Conservation (phyloP, 805 yeast genomes). For the Saccharomycopsis fibuligera region DNA sequence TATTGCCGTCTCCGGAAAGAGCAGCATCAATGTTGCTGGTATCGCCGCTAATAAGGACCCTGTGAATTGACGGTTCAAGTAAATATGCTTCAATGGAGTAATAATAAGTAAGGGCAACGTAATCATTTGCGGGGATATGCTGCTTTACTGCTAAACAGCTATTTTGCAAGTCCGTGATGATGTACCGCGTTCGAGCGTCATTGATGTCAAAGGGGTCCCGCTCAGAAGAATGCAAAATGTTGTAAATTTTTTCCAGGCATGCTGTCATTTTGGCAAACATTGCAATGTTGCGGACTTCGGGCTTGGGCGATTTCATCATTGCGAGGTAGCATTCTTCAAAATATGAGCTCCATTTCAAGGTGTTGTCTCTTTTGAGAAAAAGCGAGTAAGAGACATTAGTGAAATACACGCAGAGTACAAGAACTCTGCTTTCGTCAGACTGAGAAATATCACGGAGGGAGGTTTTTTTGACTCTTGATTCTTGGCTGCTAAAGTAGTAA, state of each 20-base stretch:
- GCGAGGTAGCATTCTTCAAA: constrained; percentile 52
- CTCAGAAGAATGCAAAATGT: constrained; percentile 36
- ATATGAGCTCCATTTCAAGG: constrained; percentile 54
- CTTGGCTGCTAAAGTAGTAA: constrained; percentile 35
- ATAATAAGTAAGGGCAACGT: constrained; percentile 42
- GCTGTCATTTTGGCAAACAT: constrained; percentile 53
- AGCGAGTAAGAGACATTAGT: constrained; percentile 58
- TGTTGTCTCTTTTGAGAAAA: constrained; percentile 56
- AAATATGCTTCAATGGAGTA: constrained; percentile 62
- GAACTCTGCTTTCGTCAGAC: constrained; percentile 40
- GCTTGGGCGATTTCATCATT: constrained; percentile 35
- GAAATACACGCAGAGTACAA: constrained; percentile 55
- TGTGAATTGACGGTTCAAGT: constrained; percentile 46
- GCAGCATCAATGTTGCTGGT: background rate
- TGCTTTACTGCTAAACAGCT: constrained; percentile 37
- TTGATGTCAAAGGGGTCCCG: constrained; percentile 28
- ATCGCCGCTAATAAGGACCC: constrained; percentile 15
- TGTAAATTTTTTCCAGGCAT: constrained; percentile 55
- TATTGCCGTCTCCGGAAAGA: constrained; percentile 8
- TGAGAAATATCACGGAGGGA: constrained; percentile 34
- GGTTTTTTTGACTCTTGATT: constrained; percentile 36
- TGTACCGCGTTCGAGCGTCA: constrained; percentile 33
- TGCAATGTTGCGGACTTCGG: constrained; percentile 38
- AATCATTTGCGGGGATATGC: constrained; percentile 34
- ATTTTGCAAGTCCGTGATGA: constrained; percentile 43